phyloP scores from a whole-genome alignment of 225 moss, liverwort and hornwort genomes.

The Antitrichia curtipendula region DNA sequence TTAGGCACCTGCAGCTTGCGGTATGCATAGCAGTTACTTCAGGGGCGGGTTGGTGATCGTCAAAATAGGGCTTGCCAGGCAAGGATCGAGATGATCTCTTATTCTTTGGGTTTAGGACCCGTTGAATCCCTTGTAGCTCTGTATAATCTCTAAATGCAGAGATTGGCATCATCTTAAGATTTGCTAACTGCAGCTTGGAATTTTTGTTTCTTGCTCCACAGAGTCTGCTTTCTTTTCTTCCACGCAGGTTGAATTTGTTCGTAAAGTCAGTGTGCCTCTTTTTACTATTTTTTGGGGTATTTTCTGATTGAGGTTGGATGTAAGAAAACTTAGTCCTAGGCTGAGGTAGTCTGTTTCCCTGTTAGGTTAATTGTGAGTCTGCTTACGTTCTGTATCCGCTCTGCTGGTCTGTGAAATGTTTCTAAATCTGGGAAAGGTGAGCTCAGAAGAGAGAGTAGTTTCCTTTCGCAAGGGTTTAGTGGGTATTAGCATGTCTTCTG shows the following conservation, averaged over 20 bases:
- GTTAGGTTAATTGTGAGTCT: neutral
- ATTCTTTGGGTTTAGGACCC: neutral
- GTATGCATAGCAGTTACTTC: neutral
- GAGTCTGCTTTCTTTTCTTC: neutral
- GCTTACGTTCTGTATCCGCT: neutral
- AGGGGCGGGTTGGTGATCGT: neutral
- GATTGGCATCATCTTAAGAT: neutral
- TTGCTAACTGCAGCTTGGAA: neutral
- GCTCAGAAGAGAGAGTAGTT: neutral
- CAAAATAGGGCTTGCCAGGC: neutral
- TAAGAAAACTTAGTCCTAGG: neutral
- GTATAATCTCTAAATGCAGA: neutral
- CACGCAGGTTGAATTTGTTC: neutral
- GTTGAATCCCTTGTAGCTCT: neutral
- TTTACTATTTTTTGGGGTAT: neutral
- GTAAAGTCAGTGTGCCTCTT: neutral
- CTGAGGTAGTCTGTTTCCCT: neutral
- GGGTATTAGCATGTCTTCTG: neutral
- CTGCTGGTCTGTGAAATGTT: neutral
- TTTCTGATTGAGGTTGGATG: neutral
- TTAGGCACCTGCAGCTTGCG: neutral
- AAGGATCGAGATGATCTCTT: neutral
- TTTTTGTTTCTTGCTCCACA: neutral
- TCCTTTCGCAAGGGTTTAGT: neutral
- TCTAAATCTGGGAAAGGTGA: neutral